Base-by-base conservation (phyloP, 768 basidiomycete species). In the Phanerodontia chrysosporium region DNA sequence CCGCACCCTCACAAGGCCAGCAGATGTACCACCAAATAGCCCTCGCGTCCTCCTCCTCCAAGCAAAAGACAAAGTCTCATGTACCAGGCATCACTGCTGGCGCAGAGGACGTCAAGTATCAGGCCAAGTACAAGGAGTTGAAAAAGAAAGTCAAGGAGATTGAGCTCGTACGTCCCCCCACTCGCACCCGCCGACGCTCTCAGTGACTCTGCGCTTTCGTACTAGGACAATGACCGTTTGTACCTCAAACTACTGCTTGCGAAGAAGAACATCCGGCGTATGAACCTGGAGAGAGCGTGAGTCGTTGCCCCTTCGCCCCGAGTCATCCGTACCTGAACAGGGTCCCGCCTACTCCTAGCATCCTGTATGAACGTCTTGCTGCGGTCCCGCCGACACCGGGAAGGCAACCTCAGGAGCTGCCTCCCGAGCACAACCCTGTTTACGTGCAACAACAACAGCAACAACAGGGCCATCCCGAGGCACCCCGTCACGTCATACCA, bases 181-280 rank as follows among this genome's bases (percentile, higher is more conserved):
- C 32, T 21, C 18, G 32, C 25, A 48, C 45, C 24, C 29, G 35
- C 39, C 54, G 24, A 44, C 39, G 14, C 49, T 48, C 60, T 36
- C 53, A 58, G 55, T 36, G 13, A 51, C 48, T 65, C 59, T 64
- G 58, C 62, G 27, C 57, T 27, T 49, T 18, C 66, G 44, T 68
- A n/a, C n/a, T n/a, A 94, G 92, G 90, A 93, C 74, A 94, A 94
- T 73, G 92, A 93, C 78, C 91, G 87, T 74, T 80, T 94, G 59
- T 83, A 89, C 69, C 84, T 86, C 78, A 90, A 91, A 71, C 83
- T 92, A 36, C 76, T 90, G 28, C 80, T 86, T 69, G 84, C 90
- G 29, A 92, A 89, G 73, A 85, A 86, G 65, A 87, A 83, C 67
- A 91, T 94, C 45, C 90, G 91, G 71, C 81, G 92, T 44, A 88